Evolutionary conservation across 768 basidiomycete genomes (phyloP).

Genomic region (Trametes gibbosa): DNA sequence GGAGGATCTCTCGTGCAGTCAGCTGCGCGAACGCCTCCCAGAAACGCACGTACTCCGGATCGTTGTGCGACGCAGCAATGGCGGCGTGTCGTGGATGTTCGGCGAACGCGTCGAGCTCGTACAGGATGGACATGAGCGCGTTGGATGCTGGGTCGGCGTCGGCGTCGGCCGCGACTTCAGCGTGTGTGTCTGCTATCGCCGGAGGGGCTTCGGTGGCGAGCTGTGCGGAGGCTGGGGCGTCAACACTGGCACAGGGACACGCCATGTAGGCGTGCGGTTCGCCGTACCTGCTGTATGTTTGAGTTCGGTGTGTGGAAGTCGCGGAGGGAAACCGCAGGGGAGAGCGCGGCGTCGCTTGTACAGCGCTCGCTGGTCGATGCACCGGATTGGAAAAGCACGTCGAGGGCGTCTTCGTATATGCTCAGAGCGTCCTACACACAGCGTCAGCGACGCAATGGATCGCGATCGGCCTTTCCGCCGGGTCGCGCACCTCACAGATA

Average conservation of each 20-base stretch:
- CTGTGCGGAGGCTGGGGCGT: neutral
- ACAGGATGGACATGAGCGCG: conserved; percentile 4
- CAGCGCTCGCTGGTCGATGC: neutral
- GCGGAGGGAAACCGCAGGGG: neutral
- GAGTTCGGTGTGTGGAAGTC: neutral
- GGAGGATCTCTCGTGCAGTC: conserved; percentile 6
- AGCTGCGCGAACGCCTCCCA: conserved; percentile 16
- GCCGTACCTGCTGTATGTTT: neutral
- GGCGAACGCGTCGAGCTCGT: conserved; percentile 1
- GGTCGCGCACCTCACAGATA: neutral
- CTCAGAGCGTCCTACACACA: neutral
- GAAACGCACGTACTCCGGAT: conserved; percentile 7
- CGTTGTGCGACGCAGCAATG: conserved; percentile 2
- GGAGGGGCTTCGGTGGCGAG: no score
- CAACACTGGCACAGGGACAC: neutral
- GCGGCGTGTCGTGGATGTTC: neutral
- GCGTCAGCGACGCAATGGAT: neutral
- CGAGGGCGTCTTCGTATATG: neutral
- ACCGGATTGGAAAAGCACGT: neutral
- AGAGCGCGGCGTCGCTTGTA: neutral
- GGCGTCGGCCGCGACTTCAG: neutral
- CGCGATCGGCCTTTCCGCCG: neutral
- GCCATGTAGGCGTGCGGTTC: neutral
- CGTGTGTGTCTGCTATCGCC: no score
- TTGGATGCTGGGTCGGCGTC: neutral